These are phyloP conservation scores for Leucaena leucocephala DNA, from an alignment of 306 rosid genomes.

Conservation along the genomic window DNA sequence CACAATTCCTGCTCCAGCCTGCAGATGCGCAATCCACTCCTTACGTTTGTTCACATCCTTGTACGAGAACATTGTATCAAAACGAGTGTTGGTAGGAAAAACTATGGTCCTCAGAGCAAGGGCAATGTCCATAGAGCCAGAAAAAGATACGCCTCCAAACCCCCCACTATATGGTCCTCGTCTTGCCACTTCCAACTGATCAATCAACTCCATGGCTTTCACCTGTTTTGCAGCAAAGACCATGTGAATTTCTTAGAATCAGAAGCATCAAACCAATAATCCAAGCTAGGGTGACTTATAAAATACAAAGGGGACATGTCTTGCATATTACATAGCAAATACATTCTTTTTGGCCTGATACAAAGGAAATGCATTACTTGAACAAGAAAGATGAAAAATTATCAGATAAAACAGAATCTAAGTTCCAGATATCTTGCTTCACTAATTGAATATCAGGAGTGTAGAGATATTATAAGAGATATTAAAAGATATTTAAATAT, in stretches of 20 bases:
- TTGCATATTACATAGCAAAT: neutral
- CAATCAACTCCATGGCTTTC: conserved; percentile 97
- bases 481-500: no score
- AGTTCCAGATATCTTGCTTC: neutral
- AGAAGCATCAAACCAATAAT: conserved; percentile 12
- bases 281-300: neutral
- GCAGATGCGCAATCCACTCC: conserved; percentile 94
- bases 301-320: neutral
- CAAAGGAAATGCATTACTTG: neutral
- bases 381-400: neutral
- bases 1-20: conserved; percentile 96
- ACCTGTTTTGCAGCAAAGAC: conserved; percentile 62
- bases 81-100: conserved; percentile 78
- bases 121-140: conserved; percentile 90
- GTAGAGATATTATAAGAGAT: no score
- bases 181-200: conserved; percentile 81
- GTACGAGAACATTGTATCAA: conserved; percentile 84
- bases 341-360: neutral
- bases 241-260: conserved; percentile 26
- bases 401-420: neutral
- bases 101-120: conserved; percentile 90
- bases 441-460: neutral
- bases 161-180: conserved; percentile 99
- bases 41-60: conserved; percentile 72
- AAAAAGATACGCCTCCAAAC: conserved; percentile 87